Base-by-base conservation (phyloP, 768 basidiomycete species). In the Tephrocybe sp. region DNA sequence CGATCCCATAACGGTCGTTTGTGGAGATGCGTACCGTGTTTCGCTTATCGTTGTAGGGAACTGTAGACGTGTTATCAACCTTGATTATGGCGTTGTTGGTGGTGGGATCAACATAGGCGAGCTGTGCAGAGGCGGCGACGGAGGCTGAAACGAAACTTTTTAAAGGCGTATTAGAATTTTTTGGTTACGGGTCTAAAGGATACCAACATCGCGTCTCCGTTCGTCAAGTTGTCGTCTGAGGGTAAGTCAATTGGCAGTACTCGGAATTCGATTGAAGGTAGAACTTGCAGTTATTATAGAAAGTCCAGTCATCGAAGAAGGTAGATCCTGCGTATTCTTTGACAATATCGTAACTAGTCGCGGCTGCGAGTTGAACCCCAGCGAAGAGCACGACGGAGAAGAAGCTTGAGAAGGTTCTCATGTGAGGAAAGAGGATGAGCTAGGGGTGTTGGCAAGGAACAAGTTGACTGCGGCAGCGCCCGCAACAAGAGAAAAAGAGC, bases 21-120 rank as follows among this genome's bases (percentile, higher is more conserved):
- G 76, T 74, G 5, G 80, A 64, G 40, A 89, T 80, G n/a, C 85
- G 76, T 9, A 89, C 79, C 0, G 81, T 78, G 60, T 87, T 84
- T 53, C 88, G 75, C 60, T 87, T 86, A 32, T 82, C 54, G 53
- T 78, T 76, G 55, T 58, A 73, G 1, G 57, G 63, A 15, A 87
- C 77, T 1, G 60, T 70, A 1, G 83, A 73, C 24, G 76, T 79
- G 61, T 89, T 89, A 68, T 90, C 89, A 11, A 90, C 87, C 59
- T 77, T 80, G 60, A 91, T 85, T 59, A 91, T 80, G 1, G 87
- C 88, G 52, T 86, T 85, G 12, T 83, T 84, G 3, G 86, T 84
- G 15, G 70, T 55, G 7, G 74, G 22, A 55, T 90, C 84, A 35
- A 87, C 76, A 58, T 76, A 87, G 1, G 84, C 78, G 28, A 89